Percentiles rank a stretch among this genome's conserved stretches.
Evolutionary conservation across 2,329 filamentous ascomycete species (phyloP).

Genomic region (Fusarium sp.): DNA sequence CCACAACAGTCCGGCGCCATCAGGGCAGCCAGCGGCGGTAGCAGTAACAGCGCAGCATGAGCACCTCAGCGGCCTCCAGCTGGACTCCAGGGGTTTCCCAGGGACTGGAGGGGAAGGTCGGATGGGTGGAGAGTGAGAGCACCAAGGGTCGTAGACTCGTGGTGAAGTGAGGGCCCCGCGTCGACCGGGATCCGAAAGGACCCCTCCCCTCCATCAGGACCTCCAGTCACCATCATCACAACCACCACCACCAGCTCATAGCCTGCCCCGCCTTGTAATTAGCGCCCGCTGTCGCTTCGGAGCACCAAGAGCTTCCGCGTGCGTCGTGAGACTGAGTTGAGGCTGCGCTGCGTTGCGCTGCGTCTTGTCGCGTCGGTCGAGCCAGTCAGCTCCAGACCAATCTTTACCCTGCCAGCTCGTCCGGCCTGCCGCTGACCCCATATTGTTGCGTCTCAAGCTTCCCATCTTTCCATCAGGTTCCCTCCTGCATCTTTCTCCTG

Average conservation of each 20-base stretch:
- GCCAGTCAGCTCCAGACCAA: neutral
- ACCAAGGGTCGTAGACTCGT: neutral
- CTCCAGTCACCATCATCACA: neutral
- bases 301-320: constrained; percentile 1
- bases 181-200: neutral
- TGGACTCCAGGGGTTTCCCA: constrained; percentile 16
- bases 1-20: neutral
- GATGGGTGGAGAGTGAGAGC: neutral
- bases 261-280: constrained; percentile 18
- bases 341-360: neutral
- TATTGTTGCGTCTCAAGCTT: constrained; percentile 12
- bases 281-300: constrained; percentile 23
- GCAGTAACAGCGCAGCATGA: neutral
- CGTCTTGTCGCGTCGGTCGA: neutral
- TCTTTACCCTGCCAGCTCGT: neutral
- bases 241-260: neutral
- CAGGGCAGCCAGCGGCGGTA: neutral
- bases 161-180: constrained; percentile 9
- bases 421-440: constrained; percentile 13
- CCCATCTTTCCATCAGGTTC: constrained; percentile 11
- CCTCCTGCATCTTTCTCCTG: constrained; percentile 18
- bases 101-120: constrained; percentile 1
- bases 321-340: constrained; percentile 8
- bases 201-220: constrained; percentile 9
- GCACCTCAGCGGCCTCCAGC: constrained; percentile 29